These are phyloP conservation scores for Magnusiomyces paraingens DNA, from an alignment of 1,139 yeast genomes.

Conservation along the genomic window DNA sequence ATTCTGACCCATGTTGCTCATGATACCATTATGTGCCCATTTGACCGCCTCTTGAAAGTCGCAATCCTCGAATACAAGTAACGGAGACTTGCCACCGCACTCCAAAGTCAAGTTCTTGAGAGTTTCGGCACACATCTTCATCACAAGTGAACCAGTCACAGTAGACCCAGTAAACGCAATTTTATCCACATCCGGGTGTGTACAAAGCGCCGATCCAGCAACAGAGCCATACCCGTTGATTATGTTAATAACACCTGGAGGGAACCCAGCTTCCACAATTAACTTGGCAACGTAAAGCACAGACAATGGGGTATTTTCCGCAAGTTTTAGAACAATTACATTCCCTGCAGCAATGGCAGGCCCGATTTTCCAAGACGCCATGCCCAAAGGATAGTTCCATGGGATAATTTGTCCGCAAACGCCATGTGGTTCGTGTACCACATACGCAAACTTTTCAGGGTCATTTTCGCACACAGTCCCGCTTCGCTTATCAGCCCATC, in stretches of 20 bases:
- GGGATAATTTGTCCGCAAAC: slow-evolving; percentile 81
- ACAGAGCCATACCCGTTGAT: slow-evolving; percentile 68
- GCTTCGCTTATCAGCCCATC: slow-evolving; percentile 70
- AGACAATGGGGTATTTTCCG: slow-evolving; percentile 72
- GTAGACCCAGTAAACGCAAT: slow-evolving; percentile 87
- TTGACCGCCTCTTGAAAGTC: slow-evolving; percentile 57
- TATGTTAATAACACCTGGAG: slow-evolving; percentile 73
- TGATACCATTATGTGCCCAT: slow-evolving; percentile 54
- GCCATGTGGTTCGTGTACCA: slow-evolving; percentile 62
- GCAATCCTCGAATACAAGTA: slow-evolving; percentile 68
- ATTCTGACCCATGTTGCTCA: slow-evolving; percentile 80
- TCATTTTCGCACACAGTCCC: slow-evolving; percentile 66
- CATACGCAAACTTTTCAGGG: slow-evolving; percentile 52
- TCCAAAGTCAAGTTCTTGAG: slow-evolving; percentile 78
- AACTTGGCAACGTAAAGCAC: slow-evolving; percentile 60
- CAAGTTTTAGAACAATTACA: slow-evolving; percentile 66
- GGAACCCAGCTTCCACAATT: slow-evolving; percentile 65
- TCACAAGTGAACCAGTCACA: slow-evolving; percentile 62
- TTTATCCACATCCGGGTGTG: slow-evolving; percentile 65
- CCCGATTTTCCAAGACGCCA: slow-evolving; percentile 68
- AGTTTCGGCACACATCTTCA: slow-evolving; percentile 59
- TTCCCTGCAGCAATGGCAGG: slow-evolving; percentile 81
- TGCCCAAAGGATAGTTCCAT: slow-evolving; percentile 82
- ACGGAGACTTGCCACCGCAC: slow-evolving; percentile 82
- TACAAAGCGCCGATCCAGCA: slow-evolving; percentile 67